Base-by-base conservation (phyloP, 2,329 filamentous ascomycete species). In the Neopestalotiopsis clavispora region DNA sequence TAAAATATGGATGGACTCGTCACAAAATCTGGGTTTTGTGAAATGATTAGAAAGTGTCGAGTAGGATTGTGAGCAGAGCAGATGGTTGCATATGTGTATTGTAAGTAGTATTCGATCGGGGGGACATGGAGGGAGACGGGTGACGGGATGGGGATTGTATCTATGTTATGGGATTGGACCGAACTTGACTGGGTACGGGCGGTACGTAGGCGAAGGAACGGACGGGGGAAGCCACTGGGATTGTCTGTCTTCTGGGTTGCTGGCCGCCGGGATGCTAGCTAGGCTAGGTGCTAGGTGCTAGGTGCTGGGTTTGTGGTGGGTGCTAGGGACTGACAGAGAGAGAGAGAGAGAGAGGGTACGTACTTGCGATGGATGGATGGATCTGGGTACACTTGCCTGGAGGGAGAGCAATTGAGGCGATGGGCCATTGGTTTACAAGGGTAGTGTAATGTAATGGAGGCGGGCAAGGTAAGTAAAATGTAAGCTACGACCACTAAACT, bases 371-470 rank as follows among this genome's bases (percentile, higher is more conserved):
- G 34, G 5, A 38, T 10, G 23, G 13, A 49, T 49, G 42, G 42
- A n/a, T 49, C 42, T 28, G 23, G 23, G 23, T 28, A 28, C 23
- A 28, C 23, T 28, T 28, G 23, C 23, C 23, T 28, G 23, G 23
- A 28, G 23, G 23, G 23, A 38, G 34, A 38, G 34, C 34, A 7
- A 38, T 38, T 52, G 20, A 52, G 45, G 45, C 45, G 45, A 52
- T n/a, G 45, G 45, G 14, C 45, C 45, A 52, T 52, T 52, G 45
- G 45, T 52, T 28, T 52, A 52, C 45, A 52, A n/a, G 45, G 45
- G 45, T 52, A 52, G 7, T 52, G 45, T 52, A 52, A 52, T 52
- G 45, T 52, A 52, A 52, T 52, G 45, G 45, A 52, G 45, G 45
- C 45, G 45, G 45, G 45, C 45, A 52, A 20, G 34, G 34, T 38